Base-by-base conservation (phyloP, 306 rosid genomes). In the Lithocarpus polystachyus region DNA sequence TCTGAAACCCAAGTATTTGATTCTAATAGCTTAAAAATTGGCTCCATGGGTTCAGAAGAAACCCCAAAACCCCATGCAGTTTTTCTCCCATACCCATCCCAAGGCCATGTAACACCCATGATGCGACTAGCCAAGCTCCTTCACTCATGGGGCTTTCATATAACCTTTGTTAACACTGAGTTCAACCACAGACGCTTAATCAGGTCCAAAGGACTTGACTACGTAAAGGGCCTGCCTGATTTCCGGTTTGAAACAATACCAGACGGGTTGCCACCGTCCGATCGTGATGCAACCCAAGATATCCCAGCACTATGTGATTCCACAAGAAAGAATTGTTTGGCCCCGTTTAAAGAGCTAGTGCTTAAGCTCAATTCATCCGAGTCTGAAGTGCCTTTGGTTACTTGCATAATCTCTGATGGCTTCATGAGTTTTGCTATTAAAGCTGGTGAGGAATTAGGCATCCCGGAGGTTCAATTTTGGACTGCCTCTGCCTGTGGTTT, bases 401-500 rank as follows among this genome's bases (percentile, higher is more conserved):
- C 76, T 7, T 84, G 83, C 73, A 80, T 84, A 26, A 24, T 84
- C 13, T 68, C 79, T 4, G 87, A 80, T 77, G 84, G 82, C 9
- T 37, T 48, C 56, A 72, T 79, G 87, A 68, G 87, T 65, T 84
- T 80, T 37, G 84, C 82, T 2, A 35, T 56, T 2, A 20, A 77
- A 62, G 87, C 55, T 23, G 84, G 62, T 2, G 51, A 68, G 57
- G 84, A 84, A 71, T 73, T 84, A 6, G 79, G 82, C n/a, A 76
- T 84, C 40, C 79, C 73, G 0, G 79, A 80, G 59, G 79, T 52
- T 76, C 84, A 76, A 70, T 80, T 84, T 52, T 80, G 87, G 84
- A 80, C 84, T 23, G 72, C 84, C 26, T 84, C 87, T 33, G 87
- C 84, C 65, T 84, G 87, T 76, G 53, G 87, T 5, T 76, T 84